Percentiles rank a stretch among this genome's conserved stretches.
Evolutionary conservation across 2,329 filamentous ascomycete species (phyloP).

Genomic region (Penicillium sp.): DNA sequence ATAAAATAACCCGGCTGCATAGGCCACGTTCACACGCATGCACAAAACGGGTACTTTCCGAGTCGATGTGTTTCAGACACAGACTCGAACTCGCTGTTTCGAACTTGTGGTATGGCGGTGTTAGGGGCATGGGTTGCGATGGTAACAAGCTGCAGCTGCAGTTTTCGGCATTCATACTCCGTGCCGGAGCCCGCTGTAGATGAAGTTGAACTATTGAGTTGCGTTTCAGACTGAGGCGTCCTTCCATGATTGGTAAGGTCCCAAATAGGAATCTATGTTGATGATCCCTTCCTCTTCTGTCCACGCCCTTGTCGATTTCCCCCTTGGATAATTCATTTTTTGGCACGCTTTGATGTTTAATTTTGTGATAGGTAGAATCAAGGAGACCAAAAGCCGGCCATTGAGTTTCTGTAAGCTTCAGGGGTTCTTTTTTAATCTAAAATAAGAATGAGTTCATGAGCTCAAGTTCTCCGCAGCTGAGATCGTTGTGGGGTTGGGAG

Average conservation of each 20-base stretch:
- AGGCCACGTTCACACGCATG: background rate
- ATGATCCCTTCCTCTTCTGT: conserved; percentile 19
- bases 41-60: background rate
- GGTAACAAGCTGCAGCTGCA: background rate
- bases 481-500: background rate
- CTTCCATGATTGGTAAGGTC: background rate
- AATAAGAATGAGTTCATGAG: background rate
- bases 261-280: conserved; percentile 12
- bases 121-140: background rate
- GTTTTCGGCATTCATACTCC: background rate
- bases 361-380: conserved; percentile 16
- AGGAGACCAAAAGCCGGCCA: background rate
- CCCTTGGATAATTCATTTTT: conserved; percentile 14
- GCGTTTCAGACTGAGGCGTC: conserved; percentile 16
- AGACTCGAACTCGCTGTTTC: background rate
- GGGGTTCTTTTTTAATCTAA: background rate
- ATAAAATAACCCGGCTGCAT: background rate
- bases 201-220: background rate
- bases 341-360: background rate
- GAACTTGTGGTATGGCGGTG: background rate
- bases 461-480: background rate
- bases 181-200: background rate
- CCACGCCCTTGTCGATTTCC: conserved; percentile 4
- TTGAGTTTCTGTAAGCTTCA: background rate
- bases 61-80: background rate